Evolutionary conservation across 495 filamentous ascomycete genomes (phyloP), one percentile per base, ranked within the genome.

Genomic region (Podospora tetraspora): DNA sequence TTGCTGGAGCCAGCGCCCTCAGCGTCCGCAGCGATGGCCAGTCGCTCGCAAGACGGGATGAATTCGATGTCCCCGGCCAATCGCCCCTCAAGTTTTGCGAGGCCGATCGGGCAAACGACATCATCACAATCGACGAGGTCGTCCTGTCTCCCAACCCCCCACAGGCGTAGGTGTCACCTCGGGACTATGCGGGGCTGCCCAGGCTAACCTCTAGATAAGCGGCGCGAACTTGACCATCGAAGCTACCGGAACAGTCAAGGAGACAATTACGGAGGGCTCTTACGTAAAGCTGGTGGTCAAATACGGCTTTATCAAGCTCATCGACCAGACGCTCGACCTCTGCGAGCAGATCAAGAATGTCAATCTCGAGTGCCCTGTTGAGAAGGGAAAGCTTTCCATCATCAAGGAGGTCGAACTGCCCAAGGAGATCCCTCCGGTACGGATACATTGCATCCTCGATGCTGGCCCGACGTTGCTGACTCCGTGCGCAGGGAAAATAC

Each of bases 271-370:
- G n/a, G 75, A 91, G 52, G 94, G 92, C 63, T 91, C 96, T 57
- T 89, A 88, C 67, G 88, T 97, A 37, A 82, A 89, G 30, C 77
- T 99, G 32, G 84, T 88, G 66, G 94, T 98, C 81, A 97, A 97
- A 79, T 99, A 94, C 77, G 95, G 92, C 70, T 81, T 96, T 72
- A 97, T 99, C 76, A 91, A 88, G 61, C 83, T 99, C 66, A 86
- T 99, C 78, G 90, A 86, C 72, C 89, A 91, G 66, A 81, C 79
- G 66, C 87, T 89, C 72, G 89, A 96, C 76, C 85, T 98, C 13
- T 99, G 95, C 80, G 90, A 97, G 23, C 86, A 96, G 78, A 87
- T 96, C 67, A 79, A 84, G 72, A 92, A 97, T 63, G 91, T 97
- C 13, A 93, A 97, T 71, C 82, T 97, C 59, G 79, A 92, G 67